These are phyloP conservation scores for Dothistroma pini DNA, from an alignment of 2,329 filamentous ascomycete species.

Conservation along the genomic window DNA sequence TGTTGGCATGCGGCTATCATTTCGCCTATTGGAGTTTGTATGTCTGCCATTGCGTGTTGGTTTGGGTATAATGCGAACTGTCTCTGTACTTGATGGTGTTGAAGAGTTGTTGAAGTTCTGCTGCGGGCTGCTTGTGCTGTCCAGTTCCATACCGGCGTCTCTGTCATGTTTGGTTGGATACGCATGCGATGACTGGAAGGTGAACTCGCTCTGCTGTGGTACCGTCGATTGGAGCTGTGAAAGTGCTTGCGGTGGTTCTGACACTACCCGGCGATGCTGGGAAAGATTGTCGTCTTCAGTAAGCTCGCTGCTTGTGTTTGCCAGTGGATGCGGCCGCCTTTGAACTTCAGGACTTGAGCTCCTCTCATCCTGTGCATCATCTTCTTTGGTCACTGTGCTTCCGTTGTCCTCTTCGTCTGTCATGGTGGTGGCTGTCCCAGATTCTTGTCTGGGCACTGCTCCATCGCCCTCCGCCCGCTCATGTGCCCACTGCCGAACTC, in stretches of 20 bases:
- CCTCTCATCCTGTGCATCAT: conserved; percentile 53
- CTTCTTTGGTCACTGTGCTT: conserved; percentile 25
- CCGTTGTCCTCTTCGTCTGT: conserved; percentile 67
- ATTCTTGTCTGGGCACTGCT: conserved; percentile 25
- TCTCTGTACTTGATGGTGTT: conserved; percentile 30
- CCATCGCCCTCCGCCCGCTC: conserved; percentile 63
- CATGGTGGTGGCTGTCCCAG: conserved; percentile 41
- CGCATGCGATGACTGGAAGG: conserved; percentile 62
- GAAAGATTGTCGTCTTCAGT: conserved; percentile 19
- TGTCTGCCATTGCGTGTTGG: conserved; percentile 22
- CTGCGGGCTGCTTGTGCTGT: conserved; percentile 17
- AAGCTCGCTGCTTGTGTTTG: conserved; percentile 22
- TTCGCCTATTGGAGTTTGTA: conserved; percentile 35
- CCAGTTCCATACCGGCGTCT: conserved; percentile 58
- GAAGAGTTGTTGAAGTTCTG: conserved; percentile 44
- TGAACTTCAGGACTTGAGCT: conserved; percentile 36
- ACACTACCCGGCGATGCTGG: conserved; percentile 22
- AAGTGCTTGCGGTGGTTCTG: conserved; percentile 24
- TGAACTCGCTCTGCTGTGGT: conserved; percentile 57
- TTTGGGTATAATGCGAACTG: conserved; percentile 28
- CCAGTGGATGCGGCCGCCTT: conserved; percentile 23
- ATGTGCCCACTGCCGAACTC: conserved; percentile 63
- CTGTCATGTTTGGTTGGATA: conserved; percentile 50
- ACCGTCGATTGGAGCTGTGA: conserved; percentile 13
- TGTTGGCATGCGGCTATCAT: conserved; percentile 31